Percentiles rank a stretch among this genome's conserved stretches.
Conservation (phyloP, 2,329 filamentous ascomycete species). For the Alternaria solani region DNA sequence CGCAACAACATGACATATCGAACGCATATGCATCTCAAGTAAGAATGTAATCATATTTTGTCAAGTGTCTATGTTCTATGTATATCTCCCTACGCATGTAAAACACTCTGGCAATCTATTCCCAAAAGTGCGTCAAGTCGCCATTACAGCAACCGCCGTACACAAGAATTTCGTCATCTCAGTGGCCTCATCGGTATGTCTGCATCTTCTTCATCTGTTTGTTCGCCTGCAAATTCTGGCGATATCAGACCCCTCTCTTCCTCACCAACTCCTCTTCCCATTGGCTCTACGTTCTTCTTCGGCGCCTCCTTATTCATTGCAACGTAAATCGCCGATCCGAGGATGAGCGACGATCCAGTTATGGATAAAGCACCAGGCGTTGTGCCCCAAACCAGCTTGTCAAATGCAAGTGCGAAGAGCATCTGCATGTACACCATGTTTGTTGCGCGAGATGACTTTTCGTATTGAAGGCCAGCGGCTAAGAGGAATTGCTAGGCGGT, state of each 20-base stretch:
- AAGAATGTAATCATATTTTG: neutral
- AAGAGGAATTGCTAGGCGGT: constrained; percentile 74
- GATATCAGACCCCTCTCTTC: constrained; percentile 48
- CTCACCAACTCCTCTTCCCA: constrained; percentile 31
- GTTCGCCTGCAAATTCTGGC: constrained; percentile 19
- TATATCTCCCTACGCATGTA: neutral
- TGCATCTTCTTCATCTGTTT: constrained; percentile 18
- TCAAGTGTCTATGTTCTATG: neutral
- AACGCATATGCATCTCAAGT: rapidly evolving
- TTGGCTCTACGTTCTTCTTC: constrained; percentile 26
- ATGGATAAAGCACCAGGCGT: constrained; percentile 66
- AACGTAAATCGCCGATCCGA: constrained; percentile 71
- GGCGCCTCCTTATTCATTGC: constrained; percentile 61
- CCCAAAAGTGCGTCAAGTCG: neutral
- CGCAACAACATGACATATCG: rapidly evolving
- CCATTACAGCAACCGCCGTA: neutral
- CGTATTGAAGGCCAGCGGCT: constrained; percentile 76
- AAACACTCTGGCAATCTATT: neutral
- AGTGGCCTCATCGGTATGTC: constrained; percentile 31
- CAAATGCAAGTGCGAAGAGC: constrained; percentile 71
- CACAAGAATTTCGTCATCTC: neutral
- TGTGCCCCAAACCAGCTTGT: constrained; percentile 69
- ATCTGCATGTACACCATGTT: constrained; percentile 76
- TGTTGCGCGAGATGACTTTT: constrained; percentile 69
- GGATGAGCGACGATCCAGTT: constrained; percentile 68